Base-by-base conservation (phyloP, 805 yeast species). In the Lachancea mirantina region DNA sequence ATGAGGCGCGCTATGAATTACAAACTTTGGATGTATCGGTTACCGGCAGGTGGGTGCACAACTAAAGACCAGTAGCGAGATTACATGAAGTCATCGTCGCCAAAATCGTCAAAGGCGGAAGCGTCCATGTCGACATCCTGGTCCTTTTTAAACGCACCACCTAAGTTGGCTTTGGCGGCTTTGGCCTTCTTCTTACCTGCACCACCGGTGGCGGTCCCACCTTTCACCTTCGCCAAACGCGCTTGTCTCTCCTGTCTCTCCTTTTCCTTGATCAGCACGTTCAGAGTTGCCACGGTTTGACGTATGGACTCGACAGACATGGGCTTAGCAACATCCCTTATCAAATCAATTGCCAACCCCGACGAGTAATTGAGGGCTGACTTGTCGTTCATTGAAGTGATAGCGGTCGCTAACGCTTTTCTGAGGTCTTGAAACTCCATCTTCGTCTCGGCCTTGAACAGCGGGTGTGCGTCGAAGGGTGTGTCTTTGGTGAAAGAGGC, bases 181-280 rank as follows among this genome's bases (percentile, higher is more conserved):
- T 82, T 81, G 38, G 85, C 95, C 75, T 88, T 89, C 75, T 82
- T 81, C 73, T 88, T 87, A 62, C 95, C 94, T 23, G 94, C 92
- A 56, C 96, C 96, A 49, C 94, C 94, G 15, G 84, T 74, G 23
- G 89, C 75, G 17, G 94, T 82, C 43, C 89, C 92, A 41, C 92
- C 89, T 35, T 84, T 70, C 27, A 58, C 63, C 56, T 78, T 80
- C 47, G 81, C 74, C 50, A 83, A 64, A 59, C 96, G 77, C 16
- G 83, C 85, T 50, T 75, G 83, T 68, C 96, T 84, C 64, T 89
- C 97, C 35, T 80, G 81, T 55, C 78, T 80, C 59, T 79, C 85
- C 64, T 89, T 89, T 36, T 87, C 94, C 50, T 81, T 87, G 41
- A 81, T 67, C 35, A 79, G 58, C 4, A 88, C 89, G 46, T 76